Conservation (phyloP, 106 monocot species). For the Dioscorea dumetorum region DNA sequence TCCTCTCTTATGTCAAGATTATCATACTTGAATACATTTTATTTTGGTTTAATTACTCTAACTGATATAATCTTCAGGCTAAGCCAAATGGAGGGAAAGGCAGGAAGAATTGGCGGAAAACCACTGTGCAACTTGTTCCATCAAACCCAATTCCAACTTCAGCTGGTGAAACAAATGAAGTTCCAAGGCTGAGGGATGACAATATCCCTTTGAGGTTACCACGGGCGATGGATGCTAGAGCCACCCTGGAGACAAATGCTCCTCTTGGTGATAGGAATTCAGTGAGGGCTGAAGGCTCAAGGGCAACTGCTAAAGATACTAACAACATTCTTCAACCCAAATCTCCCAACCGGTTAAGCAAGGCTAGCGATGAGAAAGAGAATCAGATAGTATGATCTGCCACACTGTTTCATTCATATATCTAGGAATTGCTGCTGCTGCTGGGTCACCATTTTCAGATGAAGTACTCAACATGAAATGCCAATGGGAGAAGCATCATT, state of each 20-base stretch:
- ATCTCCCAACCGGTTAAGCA: constrained; percentile 19
- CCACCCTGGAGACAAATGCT: constrained; percentile 16
- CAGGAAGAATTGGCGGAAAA: constrained; percentile 78
- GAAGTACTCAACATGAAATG: too few species aligned
- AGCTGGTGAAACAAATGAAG: constrained; percentile 9
- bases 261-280: constrained; percentile 60
- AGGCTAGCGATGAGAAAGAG: constrained; percentile 62
- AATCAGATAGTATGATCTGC: constrained; percentile 27
- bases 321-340: constrained; percentile 13
- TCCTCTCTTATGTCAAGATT: too few species aligned
- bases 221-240: constrained; percentile 44
- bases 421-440: too few species aligned
- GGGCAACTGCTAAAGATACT: constrained; percentile 26
- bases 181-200: constrained; percentile 16
- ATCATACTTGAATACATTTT: background rate
- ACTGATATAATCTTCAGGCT: constrained; percentile 17
- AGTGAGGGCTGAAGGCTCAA: constrained; percentile 19
- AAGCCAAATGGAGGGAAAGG: constrained; percentile 31
- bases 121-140: constrained; percentile 58
- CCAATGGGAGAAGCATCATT: too few species aligned
- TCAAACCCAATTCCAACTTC: constrained; percentile 3
- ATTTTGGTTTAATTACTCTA: background rate
- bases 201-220: constrained; percentile 51
- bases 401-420: too few species aligned
- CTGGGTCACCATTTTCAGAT: too few species aligned